A percentile compares a stretch with the other conserved stretches of the same genome.
phyloP scores from a whole-genome alignment of 1,139 yeast species.

The Lodderomyces pseudojiufengensis region DNA sequence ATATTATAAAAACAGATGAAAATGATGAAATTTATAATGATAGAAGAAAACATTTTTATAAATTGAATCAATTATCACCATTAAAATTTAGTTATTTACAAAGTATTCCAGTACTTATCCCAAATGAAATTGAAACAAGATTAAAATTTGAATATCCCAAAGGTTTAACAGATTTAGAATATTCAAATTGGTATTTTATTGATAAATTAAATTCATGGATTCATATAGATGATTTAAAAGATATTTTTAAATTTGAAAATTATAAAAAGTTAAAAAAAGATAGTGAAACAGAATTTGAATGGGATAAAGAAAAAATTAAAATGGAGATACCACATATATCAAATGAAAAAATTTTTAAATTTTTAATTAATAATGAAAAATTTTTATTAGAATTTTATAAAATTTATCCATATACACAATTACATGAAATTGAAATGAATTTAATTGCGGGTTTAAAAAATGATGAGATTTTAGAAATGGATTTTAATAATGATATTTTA shows the following conservation, averaged over 20 bases:
- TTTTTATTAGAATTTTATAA: conserved; percentile 28
- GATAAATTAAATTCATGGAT: conserved; percentile 26
- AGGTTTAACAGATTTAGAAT: conserved; percentile 18
- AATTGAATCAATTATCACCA: conserved; percentile 31
- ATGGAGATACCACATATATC: conserved; percentile 16
- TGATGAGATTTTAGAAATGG: conserved; percentile 14
- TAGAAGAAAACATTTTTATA: conserved; percentile 29
- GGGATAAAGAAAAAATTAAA: conserved; percentile 16
- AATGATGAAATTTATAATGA: conserved; percentile 27
- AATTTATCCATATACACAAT: conserved; percentile 27
- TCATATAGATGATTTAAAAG: conserved; percentile 14
- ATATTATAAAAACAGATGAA: conserved; percentile 9
- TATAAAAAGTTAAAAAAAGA: conserved; percentile 13
- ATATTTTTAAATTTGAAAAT: conserved; percentile 6
- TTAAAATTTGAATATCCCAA: conserved; percentile 25
- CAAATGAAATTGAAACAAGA: conserved; percentile 22
- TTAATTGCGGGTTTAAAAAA: conserved; percentile 18
- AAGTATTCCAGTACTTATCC: conserved; percentile 31
- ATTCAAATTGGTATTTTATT: conserved; percentile 18
- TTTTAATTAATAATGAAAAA: conserved; percentile 31
- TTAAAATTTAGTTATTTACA: conserved; percentile 28
- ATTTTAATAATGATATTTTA: too few relatives aligned
- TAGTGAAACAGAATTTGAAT: conserved; percentile 8
- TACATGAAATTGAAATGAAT: conserved; percentile 29
- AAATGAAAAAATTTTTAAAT: conserved; percentile 22